These are phyloP conservation scores for Emericellopsis atlantica DNA, from an alignment of 2,329 filamentous ascomycete genomes.

Conservation along the genomic window DNA sequence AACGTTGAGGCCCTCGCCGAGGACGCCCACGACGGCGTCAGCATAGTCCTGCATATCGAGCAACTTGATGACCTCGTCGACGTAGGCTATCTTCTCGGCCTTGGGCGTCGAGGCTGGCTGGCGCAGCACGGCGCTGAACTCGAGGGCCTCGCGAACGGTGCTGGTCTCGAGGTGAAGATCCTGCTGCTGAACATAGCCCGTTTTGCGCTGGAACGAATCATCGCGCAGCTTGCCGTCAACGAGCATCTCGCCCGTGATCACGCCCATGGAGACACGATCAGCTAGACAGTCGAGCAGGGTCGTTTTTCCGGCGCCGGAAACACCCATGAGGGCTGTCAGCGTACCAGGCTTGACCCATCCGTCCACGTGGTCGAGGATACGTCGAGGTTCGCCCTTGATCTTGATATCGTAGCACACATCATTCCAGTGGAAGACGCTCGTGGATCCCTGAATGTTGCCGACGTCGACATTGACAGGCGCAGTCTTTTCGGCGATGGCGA, in stretches of 20 bases:
- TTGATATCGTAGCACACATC: constrained; percentile 65
- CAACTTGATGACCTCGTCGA: constrained; percentile 46
- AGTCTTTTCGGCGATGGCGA: constrained; percentile 10
- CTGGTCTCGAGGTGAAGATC: constrained; percentile 71
- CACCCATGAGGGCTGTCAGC: constrained; percentile 55
- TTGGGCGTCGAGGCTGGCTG: constrained; percentile 56
- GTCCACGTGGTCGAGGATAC: constrained; percentile 58
- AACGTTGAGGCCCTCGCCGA: constrained; percentile 44
- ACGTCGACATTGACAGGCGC: neutral
- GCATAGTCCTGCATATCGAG: constrained; percentile 51
- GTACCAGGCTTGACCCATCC: constrained; percentile 68
- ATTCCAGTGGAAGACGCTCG: constrained; percentile 52
- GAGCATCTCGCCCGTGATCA: constrained; percentile 68
- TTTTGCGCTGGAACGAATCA: constrained; percentile 73
- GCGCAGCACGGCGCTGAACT: constrained; percentile 72
- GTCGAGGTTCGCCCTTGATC: constrained; percentile 50
- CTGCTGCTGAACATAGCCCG: constrained; percentile 79
- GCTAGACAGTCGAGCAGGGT: constrained; percentile 75
- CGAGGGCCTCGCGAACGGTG: constrained; percentile 72
- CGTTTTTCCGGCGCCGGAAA: constrained; percentile 78
- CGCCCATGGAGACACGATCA: constrained; percentile 71
- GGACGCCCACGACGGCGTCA: constrained; percentile 46
- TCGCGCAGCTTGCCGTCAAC: constrained; percentile 52
- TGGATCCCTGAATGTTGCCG: constrained; percentile 1
- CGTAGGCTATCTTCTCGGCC: constrained; percentile 67